Base-by-base conservation (phyloP, 2,329 filamentous ascomycete genomes). In the Colletotrichum tabaci region DNA sequence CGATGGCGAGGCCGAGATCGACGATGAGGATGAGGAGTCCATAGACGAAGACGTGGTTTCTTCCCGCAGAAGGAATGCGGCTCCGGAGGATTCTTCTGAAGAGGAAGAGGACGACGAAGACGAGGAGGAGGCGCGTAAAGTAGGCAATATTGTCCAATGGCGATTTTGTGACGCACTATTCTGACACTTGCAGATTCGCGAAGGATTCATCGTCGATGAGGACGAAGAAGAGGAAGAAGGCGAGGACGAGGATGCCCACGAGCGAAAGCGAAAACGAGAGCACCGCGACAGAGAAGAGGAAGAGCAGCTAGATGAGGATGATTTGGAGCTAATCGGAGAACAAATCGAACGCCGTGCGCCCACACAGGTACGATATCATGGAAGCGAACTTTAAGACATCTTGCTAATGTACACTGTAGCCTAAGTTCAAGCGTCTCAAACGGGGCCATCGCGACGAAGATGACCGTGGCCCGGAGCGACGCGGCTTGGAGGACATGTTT, bases 121-220 rank as follows among this genome's bases (percentile, higher is more conserved):
- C 75, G 93, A 95, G 79, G 95, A 96, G 80, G 94, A 94, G 77
- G 92, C 91, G 74, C 89, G 91, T 76, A 92, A 91, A 81, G 93
- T 96, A 84, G 77, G 86, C 77, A 72, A 40, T 44, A 38, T 38
- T n/a, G 4, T 10, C 21, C 15, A 26, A 6, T 50, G 26, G 64
- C 72, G 55, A 16, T 47, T 21, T 71, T 70, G 74, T 74, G 75
- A 52, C 66, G 30, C 42, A 67, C 62, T 71, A 55, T 38, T 57
- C 40, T 9, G 21, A 5, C 13, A 50, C 4, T 26, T 13, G 30
- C 77, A 98, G 95, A 89, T 97, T 75, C 93, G 93, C 63, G 95
- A 97, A 85, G 96, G 95, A 35, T 99, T 98, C 84, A 98, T 99
- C 75, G 94, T 97, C 74, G 94, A 97, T 78, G 95, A 98, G 78